Evolutionary conservation across 768 basidiomycete genomes (phyloP).

Genomic region (Basidioascus undulatus): DNA sequence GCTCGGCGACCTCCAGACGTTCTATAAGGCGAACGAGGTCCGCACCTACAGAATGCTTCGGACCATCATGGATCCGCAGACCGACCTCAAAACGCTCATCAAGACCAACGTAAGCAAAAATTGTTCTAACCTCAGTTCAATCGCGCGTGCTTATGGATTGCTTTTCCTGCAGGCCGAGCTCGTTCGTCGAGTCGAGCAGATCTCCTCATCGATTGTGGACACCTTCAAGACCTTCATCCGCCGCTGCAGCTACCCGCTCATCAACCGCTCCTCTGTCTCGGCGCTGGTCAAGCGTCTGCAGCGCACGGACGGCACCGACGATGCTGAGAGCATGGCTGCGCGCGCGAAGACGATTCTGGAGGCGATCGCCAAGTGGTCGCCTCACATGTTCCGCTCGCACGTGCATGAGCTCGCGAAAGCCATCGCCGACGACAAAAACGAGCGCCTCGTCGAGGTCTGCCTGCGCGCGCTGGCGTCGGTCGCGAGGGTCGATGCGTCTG

Average conservation of each 20-base stretch:
- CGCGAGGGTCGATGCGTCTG: conserved; percentile 31
- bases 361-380: conserved; percentile 47
- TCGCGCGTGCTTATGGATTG: not conserved
- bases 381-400: conserved; percentile 48
- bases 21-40: conserved; percentile 67
- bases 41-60: conserved; percentile 64
- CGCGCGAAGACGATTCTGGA: conserved; percentile 28
- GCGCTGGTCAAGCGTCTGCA: conserved; percentile 39
- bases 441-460: conserved; percentile 33
- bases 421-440: conserved; percentile 35
- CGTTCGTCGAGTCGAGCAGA: conserved; percentile 45
- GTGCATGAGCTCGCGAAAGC: conserved; percentile 49
- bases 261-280: conserved; percentile 70
- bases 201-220: conserved; percentile 30
- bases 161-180: conserved; percentile 39
- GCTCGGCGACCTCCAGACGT: conserved; percentile 48
- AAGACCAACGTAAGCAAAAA: conserved; percentile 43
- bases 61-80: conserved; percentile 57
- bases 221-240: conserved; percentile 54
- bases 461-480: conserved; percentile 55
- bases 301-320: conserved; percentile 26
- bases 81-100: conserved; percentile 51
- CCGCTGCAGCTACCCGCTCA: conserved; percentile 38
- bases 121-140: not conserved
- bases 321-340: conserved; percentile 21